These are phyloP conservation scores for Podochytrium sp. DNA, from an alignment of 192 early-diverging fungal genomes.

Conservation along the genomic window DNA sequence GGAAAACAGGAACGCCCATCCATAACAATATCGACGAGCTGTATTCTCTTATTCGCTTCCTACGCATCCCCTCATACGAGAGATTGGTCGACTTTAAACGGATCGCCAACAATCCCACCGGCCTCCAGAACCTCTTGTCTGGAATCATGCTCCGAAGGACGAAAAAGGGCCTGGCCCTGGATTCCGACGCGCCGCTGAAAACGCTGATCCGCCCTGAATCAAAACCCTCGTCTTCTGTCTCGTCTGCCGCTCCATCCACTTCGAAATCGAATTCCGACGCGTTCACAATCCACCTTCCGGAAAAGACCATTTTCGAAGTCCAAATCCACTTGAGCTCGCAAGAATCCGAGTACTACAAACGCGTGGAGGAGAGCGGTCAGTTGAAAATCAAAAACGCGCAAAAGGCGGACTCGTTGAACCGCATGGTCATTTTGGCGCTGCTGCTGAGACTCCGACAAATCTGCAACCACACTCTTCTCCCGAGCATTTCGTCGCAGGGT, in stretches of 20 bases:
- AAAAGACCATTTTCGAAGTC: constrained; percentile 45
- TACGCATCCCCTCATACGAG: constrained; percentile 13
- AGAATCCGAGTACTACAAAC: constrained; percentile 57
- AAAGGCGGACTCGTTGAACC: not conserved
- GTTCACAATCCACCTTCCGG: constrained; percentile 60
- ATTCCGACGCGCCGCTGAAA: not conserved
- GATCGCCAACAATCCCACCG: not conserved
- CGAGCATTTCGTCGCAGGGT: constrained; percentile 65
- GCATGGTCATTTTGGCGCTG: constrained; percentile 9
- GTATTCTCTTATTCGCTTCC: constrained; percentile 39
- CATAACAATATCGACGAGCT: constrained; percentile 43
- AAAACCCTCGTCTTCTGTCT: no score
- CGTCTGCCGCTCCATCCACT: not conserved
- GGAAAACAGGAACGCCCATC: constrained; percentile 6
- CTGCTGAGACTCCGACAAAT: constrained; percentile 84
- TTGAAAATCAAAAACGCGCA: not conserved
- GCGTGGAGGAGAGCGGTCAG: constrained; percentile 26
- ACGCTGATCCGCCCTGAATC: no score
- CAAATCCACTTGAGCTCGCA: constrained; percentile 46
- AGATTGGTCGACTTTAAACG: constrained; percentile 15
- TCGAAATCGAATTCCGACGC: constrained; percentile 25
- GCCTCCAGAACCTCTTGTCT: not conserved
- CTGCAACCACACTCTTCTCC: constrained; percentile 87
- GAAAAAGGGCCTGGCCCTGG: constrained; percentile 45
- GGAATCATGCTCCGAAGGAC: constrained; percentile 61